phyloP scores from a whole-genome alignment of 257 asterid species.

The Salvia splendens region DNA sequence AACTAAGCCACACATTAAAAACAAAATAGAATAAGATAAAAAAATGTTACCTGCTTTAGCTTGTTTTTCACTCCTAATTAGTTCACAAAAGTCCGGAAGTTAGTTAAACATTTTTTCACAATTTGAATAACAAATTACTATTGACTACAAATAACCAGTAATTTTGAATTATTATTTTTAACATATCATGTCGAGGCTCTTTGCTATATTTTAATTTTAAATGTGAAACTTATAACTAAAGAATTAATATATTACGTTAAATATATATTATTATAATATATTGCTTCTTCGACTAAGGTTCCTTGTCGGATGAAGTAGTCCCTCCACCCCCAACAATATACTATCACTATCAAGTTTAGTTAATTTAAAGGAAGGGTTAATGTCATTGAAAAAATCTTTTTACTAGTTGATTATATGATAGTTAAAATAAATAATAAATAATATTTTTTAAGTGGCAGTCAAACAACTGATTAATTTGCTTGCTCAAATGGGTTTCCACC shows the following conservation, averaged over 20 bases:
- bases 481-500: slow-evolving; percentile 62
- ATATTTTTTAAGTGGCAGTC: slow-evolving; percentile 42
- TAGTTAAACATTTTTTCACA: slow-evolving; percentile 35
- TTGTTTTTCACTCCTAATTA: slow-evolving; percentile 32
- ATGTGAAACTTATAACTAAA: neutral
- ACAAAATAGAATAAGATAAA: slow-evolving; percentile 1
- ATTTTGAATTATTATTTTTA: too few species aligned
- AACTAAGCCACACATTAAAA: neutral
- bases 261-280: neutral
- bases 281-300: slow-evolving; percentile 53
- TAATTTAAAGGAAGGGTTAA: slow-evolving; percentile 34
- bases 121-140: neutral
- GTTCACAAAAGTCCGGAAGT: slow-evolving; percentile 42
- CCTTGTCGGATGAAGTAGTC: slow-evolving; percentile 55
- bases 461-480: slow-evolving; percentile 58
- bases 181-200: neutral
- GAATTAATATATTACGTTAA: too few species aligned
- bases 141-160: too few species aligned
- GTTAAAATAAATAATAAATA: slow-evolving; percentile 10
- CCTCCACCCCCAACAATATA: slow-evolving; percentile 31
- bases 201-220: neutral
- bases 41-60: slow-evolving; percentile 30
- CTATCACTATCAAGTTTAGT: slow-evolving; percentile 36
- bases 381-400: slow-evolving; percentile 39
- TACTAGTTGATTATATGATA: slow-evolving; percentile 14